Evolutionary conservation across 495 filamentous ascomycete genomes (phyloP).

Genomic region (Penicillium robsamsonii): DNA sequence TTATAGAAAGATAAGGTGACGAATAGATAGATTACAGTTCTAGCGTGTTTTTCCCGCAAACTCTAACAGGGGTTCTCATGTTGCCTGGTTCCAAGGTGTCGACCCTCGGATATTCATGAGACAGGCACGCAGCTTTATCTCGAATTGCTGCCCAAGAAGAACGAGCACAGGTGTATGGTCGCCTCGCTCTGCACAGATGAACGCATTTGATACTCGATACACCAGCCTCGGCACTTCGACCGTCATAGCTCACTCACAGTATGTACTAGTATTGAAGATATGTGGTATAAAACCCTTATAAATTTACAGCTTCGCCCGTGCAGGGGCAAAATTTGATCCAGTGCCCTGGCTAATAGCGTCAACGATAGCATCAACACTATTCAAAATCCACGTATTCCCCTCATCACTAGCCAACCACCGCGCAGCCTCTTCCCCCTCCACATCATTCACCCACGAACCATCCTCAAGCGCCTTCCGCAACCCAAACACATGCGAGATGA

Average conservation of each 20-base stretch:
- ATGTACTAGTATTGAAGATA: neutral
- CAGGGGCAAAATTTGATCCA: constrained; percentile 61
- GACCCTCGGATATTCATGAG: neutral
- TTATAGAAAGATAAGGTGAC: no score
- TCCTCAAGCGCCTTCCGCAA: constrained; percentile 69
- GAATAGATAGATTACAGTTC: no score
- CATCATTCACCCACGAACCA: constrained; percentile 53
- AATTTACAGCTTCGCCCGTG: constrained; percentile 49
- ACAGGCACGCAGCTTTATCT: neutral
- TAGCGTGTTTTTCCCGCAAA: neutral
- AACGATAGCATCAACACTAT: constrained; percentile 66
- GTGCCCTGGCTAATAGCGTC: constrained; percentile 57
- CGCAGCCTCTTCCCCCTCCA: constrained; percentile 53
- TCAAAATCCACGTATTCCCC: constrained; percentile 68
- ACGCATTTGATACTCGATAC: neutral
- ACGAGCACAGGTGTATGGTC: neutral
- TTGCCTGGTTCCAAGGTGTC: neutral
- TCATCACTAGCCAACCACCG: constrained; percentile 70
- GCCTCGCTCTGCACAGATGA: neutral
- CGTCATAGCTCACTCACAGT: neutral
- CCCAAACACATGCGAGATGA: constrained; percentile 72
- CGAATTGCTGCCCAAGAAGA: neutral
- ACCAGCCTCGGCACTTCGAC: neutral
- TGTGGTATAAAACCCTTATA: neutral
- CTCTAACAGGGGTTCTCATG: neutral